These are phyloP conservation scores for Cytospora leucostoma DNA, from an alignment of 2,329 filamentous ascomycete species.

Conservation along the genomic window DNA sequence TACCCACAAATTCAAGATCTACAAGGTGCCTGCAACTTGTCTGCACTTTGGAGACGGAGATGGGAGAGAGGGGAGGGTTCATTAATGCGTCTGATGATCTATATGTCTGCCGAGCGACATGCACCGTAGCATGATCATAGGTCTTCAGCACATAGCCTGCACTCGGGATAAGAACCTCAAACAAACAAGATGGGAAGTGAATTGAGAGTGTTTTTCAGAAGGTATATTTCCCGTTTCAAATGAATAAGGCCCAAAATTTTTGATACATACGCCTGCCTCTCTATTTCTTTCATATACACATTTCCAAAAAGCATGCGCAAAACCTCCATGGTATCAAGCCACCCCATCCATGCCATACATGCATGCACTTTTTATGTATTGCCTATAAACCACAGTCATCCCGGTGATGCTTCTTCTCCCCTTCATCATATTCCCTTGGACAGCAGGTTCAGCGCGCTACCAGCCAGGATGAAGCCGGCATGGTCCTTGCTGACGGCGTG, in stretches of 20 bases:
- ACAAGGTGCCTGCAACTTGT: too few species aligned
- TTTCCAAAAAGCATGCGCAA: slow-evolving; percentile 4
- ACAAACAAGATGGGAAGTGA: not conserved
- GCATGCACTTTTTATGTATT: not conserved
- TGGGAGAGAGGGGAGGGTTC: too few species aligned
- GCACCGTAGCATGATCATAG: too few species aligned
- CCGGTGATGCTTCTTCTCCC: not conserved
- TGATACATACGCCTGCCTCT: slow-evolving; percentile 10
- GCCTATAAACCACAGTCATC: not conserved
- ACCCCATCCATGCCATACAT: not conserved
- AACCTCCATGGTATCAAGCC: slow-evolving; percentile 15
- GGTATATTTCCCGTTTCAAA: slow-evolving; percentile 4
- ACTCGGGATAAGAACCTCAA: not conserved
- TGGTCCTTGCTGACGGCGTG: slow-evolving; percentile 90
- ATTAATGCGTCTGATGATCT: too few species aligned
- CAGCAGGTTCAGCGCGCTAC: slow-evolving; percentile 88
- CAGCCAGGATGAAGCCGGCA: slow-evolving; percentile 87
- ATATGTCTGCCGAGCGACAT: too few species aligned
- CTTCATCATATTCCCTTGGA: slow-evolving; percentile 53
- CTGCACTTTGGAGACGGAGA: too few species aligned
- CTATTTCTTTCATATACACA: slow-evolving; percentile 13
- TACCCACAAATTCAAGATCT: too few species aligned
- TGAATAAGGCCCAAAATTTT: slow-evolving; percentile 12
- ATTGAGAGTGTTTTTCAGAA: not conserved
- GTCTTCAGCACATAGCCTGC: too few species aligned